Conservation (phyloP, 208 protist species). For the Trichomonas vaginalis region DNA sequence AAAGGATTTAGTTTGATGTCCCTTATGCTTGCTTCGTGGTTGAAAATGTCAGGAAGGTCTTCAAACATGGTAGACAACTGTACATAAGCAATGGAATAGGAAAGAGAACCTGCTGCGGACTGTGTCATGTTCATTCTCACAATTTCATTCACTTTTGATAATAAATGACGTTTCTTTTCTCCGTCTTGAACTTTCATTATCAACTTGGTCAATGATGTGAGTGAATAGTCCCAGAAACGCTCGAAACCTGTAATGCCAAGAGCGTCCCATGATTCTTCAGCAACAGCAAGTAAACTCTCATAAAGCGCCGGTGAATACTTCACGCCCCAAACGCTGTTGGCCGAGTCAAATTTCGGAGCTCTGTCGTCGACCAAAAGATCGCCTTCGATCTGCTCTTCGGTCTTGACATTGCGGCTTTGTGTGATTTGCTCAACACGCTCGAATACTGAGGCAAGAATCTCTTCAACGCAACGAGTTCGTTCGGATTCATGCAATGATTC, state of each 20-base stretch:
- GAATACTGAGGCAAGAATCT: neutral
- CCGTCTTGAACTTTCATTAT: conserved; percentile 4
- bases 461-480: neutral
- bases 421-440: neutral
- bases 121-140: neutral
- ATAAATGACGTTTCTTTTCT: neutral
- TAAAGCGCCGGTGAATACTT: neutral
- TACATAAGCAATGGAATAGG: conserved; percentile 5
- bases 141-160: neutral
- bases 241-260: neutral
- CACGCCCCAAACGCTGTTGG: neutral
- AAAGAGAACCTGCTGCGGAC: neutral
- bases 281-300: neutral
- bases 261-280: neutral
- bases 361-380: neutral
- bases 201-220: neutral
- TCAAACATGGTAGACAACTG: neutral
- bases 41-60: neutral
- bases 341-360: neutral
- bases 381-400: neutral
- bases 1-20: neutral
- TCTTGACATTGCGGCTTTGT: too few species aligned
- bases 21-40: neutral
- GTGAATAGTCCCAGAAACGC: neutral
- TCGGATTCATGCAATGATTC: neutral